Percentiles rank a stretch among this genome's conserved stretches.
phyloP scores from a whole-genome alignment of 768 basidiomycete species.

The Auricularia cornea region DNA sequence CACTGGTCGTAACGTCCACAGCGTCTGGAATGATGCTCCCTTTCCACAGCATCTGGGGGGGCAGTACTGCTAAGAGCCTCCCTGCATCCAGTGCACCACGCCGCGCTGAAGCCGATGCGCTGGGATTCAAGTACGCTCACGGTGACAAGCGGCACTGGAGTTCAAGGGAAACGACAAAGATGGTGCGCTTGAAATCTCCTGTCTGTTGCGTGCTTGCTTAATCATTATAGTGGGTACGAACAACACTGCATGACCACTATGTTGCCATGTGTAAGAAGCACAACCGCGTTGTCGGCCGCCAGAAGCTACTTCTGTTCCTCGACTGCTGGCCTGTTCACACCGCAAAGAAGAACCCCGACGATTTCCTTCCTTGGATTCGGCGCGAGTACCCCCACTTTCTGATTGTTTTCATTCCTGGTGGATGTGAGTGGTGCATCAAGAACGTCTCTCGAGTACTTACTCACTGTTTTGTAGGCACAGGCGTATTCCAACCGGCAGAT shows the following conservation, averaged over 20 bases:
- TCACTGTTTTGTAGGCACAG: background rate
- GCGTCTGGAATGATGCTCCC: conserved; percentile 21
- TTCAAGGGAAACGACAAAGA: no score
- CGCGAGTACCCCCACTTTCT: conserved; percentile 14
- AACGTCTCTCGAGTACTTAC: no score
- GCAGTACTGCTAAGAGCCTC: conserved; percentile 12
- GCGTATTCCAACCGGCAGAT: conserved; percentile 21
- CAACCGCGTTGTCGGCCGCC: conserved; percentile 12
- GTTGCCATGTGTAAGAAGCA: background rate
- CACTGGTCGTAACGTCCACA: conserved; percentile 19
- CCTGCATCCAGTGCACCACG: conserved; percentile 4
- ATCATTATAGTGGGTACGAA: background rate
- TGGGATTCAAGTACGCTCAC: no score
- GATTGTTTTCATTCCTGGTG: conserved; percentile 20
- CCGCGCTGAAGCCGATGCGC: no score
- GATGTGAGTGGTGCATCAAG: conserved; percentile 9
- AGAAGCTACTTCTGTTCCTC: conserved; percentile 12
- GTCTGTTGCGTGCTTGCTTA: no score
- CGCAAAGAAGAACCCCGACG: conserved; percentile 5
- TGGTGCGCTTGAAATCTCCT: no score
- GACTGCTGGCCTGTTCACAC: conserved; percentile 24
- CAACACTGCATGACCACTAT: background rate
- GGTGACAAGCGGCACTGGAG: no score
- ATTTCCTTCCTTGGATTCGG: conserved; percentile 15
- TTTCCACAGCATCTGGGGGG: conserved; percentile 24